Percentiles rank a stretch among this genome's conserved stretches.
Conservation (phyloP, 441 rosid genomes). For the Flueggea neowawraea region DNA sequence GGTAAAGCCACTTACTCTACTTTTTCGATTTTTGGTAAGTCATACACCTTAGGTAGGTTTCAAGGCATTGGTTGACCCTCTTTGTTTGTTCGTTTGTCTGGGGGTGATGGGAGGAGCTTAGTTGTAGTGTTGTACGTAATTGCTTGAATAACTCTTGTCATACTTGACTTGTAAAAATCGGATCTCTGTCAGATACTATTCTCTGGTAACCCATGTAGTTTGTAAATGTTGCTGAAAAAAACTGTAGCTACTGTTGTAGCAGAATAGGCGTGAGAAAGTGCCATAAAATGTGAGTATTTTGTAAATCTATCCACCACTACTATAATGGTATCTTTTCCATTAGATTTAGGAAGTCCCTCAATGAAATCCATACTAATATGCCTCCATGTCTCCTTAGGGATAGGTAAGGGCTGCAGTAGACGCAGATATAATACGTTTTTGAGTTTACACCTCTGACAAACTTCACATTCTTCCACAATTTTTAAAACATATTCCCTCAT, state of each 20-base stretch:
- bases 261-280: background rate
- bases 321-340: background rate
- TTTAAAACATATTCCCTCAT: background rate
- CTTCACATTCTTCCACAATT: background rate
- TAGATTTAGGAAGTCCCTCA: background rate
- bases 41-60: no score
- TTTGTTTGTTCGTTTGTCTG: no score
- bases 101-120: no score
- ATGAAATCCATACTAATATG: constrained; percentile 8
- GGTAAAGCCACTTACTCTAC: background rate
- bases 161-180: background rate
- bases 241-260: background rate
- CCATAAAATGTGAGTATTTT: background rate
- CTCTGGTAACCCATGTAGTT: background rate
- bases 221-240: background rate
- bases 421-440: background rate
- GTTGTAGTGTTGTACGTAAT: no score
- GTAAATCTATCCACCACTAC: constrained; percentile 7
- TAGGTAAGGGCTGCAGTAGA: constrained; percentile 3
- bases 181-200: background rate
- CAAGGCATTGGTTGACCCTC: no score
- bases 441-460: constrained; percentile 2
- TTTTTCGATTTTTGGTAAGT: no score
- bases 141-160: background rate
- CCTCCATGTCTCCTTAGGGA: background rate